Percentiles rank a stretch among this genome's conserved stretches.
Evolutionary conservation across 2,329 filamentous ascomycete genomes (phyloP).

Genomic region (Colletotrichum phormii): DNA sequence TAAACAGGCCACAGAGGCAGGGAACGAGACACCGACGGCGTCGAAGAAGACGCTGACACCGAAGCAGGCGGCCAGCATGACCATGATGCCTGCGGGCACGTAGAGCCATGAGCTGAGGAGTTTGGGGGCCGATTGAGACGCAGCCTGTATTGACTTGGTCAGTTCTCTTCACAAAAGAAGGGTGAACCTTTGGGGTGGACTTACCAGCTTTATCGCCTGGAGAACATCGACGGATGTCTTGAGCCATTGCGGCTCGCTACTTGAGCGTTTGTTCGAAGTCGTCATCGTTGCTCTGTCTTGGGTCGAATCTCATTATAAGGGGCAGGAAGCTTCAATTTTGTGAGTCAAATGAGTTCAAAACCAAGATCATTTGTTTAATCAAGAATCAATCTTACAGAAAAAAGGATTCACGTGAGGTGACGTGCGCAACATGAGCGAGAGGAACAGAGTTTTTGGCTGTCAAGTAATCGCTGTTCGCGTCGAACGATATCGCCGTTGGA

Average conservation of each 20-base stretch:
- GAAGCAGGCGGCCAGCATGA: conserved; percentile 56
- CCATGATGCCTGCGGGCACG: conserved; percentile 58
- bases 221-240: neutral
- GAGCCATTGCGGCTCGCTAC: conserved; percentile 14
- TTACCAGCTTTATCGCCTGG: conserved; percentile 26
- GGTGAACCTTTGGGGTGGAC: neutral
- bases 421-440: neutral
- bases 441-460: neutral
- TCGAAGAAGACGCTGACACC: conserved; percentile 56
- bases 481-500: neutral
- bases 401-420: neutral
- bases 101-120: conserved; percentile 58
- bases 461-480: neutral
- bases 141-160: neutral
- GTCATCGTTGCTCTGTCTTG: neutral
- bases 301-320: neutral
- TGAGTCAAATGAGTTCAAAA: neutral
- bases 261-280: neutral
- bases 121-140: conserved; percentile 37
- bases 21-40: conserved; percentile 64
- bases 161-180: fast-evolving
- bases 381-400: neutral
- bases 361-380: neutral
- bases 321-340: neutral
- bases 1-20: conserved; percentile 69